Evolutionary conservation across 2,329 filamentous ascomycete genomes (phyloP), one percentile per base, ranked within the genome.

Genomic region (Fusarium pininemorale): DNA sequence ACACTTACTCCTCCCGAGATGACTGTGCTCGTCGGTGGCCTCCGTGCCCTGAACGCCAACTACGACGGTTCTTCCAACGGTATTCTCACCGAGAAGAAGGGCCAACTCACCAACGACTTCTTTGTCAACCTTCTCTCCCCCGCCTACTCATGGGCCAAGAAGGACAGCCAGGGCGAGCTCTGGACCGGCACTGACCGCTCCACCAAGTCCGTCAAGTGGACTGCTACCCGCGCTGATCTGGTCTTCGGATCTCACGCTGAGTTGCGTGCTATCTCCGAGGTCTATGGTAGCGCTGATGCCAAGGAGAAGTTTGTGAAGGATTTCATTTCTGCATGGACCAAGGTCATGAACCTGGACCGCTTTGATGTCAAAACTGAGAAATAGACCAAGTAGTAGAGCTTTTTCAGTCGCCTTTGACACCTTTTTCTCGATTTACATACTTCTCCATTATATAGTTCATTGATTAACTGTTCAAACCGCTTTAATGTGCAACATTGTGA

Each of bases 101-200:
- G 93, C 47, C 83, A 89, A 75, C 86, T 95, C 77, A 93, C 90
- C 79, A 94, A 93, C 82, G 93, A 95, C 84, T 95, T 94, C 87
- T 95, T 95, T 79, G 88, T 93, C 82, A 94, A 95, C 84, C 86
- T 95, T 4, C 88, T 95, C 30, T 92, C 94, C 78, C 89, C 87
- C 77, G 84, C 83, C 81, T 93, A 88, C 12, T 85, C 83, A 28
- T 95, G 93, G 93, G 77, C 77, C 26, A 83, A 83, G 44, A 82
- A 83, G 30, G 74, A 84, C 65, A 74, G 77, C n/a, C 83, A 82
- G 61, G 80, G 83, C 39, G 92, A 94, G 76, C 63, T 86, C 57
- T 94, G 88, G 81, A 87, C 90, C 70, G 92, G 91, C 41, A 78
- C 83, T 20, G 91, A 94, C 83, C 90, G 90, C 81, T 90, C 90